A percentile compares a stretch with the other conserved stretches of the same genome.
Conservation (phyloP, 176 grass and related monocot genomes). For the Oryza officinalis region DNA sequence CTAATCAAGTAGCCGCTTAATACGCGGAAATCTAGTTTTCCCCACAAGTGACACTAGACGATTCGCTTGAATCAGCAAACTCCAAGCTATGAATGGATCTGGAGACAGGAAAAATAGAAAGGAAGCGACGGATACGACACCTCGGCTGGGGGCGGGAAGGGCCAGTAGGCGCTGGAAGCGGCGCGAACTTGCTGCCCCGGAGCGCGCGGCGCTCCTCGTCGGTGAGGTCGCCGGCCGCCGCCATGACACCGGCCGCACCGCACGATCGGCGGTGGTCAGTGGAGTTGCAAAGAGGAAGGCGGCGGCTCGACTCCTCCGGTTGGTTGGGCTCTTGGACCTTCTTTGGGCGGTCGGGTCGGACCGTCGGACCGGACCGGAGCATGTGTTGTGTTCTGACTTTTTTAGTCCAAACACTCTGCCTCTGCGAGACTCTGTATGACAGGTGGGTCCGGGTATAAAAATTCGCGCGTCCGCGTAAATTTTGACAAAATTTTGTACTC, state of each 20-base stretch:
- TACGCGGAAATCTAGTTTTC: neutral
- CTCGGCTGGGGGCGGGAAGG: slow-evolving; percentile 48
- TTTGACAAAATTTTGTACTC: neutral
- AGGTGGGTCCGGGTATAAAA: neutral
- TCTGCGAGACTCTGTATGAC: neutral
- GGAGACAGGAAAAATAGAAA: neutral
- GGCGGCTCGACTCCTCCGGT: neutral
- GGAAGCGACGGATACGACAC: slow-evolving; percentile 17
- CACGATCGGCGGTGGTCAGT: neutral
- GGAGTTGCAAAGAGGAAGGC: neutral
- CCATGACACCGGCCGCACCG: slow-evolving; percentile 51
- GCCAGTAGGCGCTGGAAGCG: slow-evolving; percentile 51
- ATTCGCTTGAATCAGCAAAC: neutral
- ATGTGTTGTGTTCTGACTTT: neutral
- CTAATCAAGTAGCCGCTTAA: neutral
- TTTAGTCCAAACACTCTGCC: neutral
- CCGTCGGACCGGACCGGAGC: neutral
- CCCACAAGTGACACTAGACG: neutral
- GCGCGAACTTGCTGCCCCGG: slow-evolving; percentile 91
- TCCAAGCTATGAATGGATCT: neutral
- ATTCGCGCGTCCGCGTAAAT: neutral
- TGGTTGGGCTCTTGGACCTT: neutral
- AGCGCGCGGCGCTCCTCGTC: slow-evolving; percentile 84
- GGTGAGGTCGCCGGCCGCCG: slow-evolving; percentile 52
- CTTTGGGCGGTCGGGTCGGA: neutral